Evolutionary conservation across 352 stramenopile genomes (phyloP).

Genomic region (Phytophthora cactorum): DNA sequence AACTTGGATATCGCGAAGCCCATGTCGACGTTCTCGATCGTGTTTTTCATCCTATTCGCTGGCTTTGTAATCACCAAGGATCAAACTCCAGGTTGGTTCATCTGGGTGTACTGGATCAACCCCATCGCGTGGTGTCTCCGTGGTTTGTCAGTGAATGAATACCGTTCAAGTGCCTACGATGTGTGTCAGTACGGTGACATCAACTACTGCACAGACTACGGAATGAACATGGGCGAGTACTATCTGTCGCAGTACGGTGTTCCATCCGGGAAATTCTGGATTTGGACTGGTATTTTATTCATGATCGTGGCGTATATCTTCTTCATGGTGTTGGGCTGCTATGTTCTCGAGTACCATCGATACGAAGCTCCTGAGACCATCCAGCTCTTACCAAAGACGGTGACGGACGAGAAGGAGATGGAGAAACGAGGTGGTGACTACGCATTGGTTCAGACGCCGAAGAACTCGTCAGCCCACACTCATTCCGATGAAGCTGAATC

Average conservation of each 20-base stretch:
- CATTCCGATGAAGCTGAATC: not conserved
- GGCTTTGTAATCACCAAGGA: constrained; percentile 66
- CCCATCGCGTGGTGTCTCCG: constrained; percentile 1
- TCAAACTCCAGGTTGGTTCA: constrained; percentile 45
- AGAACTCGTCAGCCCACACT: constrained; percentile 1
- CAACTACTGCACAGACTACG: constrained; percentile 4
- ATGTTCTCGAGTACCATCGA: constrained; percentile 6
- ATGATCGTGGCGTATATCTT: constrained; percentile 14
- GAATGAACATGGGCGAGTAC: constrained; percentile 8
- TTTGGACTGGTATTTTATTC: constrained; percentile 11
- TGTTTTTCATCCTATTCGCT: constrained; percentile 49
- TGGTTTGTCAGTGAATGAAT: constrained; percentile 4
- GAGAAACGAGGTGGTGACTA: constrained; percentile 7
- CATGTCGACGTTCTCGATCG: constrained; percentile 45
- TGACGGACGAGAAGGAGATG: constrained; percentile 1
- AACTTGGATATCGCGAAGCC: constrained; percentile 48
- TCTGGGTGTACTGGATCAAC: constrained; percentile 4
- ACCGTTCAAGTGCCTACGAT: constrained; percentile 2
- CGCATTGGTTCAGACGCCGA: not conserved
- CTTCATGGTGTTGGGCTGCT: constrained; percentile 3
- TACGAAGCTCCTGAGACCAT: constrained; percentile 1
- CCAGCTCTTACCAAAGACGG: constrained; percentile 2
- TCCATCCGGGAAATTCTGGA: not conserved
- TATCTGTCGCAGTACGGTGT: constrained; percentile 4
- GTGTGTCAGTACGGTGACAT: constrained; percentile 7